Percentiles rank a stretch among this genome's conserved stretches.
Evolutionary conservation across 208 protist species (phyloP).

Genomic region (Trypanosoma mega): DNA sequence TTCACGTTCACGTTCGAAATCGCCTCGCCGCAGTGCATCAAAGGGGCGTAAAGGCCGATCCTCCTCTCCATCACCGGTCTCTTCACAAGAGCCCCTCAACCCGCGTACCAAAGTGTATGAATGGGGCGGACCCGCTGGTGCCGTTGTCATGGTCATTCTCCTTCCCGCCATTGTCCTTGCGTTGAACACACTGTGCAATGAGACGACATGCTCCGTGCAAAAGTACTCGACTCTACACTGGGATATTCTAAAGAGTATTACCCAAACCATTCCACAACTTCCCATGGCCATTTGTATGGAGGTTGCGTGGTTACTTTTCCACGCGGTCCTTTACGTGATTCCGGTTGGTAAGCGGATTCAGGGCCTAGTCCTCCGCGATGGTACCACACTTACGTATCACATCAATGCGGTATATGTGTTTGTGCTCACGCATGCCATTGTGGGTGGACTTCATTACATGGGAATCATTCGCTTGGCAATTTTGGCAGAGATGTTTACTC

Average conservation of each 20-base stretch:
- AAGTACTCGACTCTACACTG: slow-evolving; percentile 23
- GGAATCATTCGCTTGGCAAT: slow-evolving; percentile 40
- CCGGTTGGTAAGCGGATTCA: slow-evolving; percentile 67
- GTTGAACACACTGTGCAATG: slow-evolving; percentile 60
- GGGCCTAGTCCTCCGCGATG: slow-evolving; percentile 62
- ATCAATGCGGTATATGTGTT: slow-evolving; percentile 86
- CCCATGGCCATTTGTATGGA: slow-evolving; percentile 54
- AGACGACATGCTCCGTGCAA: slow-evolving; percentile 29
- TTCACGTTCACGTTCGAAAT: slow-evolving; percentile 15
- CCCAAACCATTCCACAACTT: slow-evolving; percentile 35
- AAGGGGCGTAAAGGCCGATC: background rate
- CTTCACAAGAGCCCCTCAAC: slow-evolving; percentile 37
- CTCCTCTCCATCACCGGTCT: background rate
- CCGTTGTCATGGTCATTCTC: slow-evolving; percentile 43
- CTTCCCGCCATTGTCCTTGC: slow-evolving; percentile 59
- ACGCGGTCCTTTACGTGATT: slow-evolving; percentile 66
- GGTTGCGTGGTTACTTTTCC: slow-evolving; percentile 57
- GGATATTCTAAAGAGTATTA: slow-evolving; percentile 13
- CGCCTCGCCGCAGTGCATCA: slow-evolving; percentile 3
- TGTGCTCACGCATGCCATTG: slow-evolving; percentile 46
- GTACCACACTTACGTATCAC: slow-evolving; percentile 64
- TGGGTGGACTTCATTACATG: slow-evolving; percentile 45
- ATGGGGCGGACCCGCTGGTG: slow-evolving; percentile 77
- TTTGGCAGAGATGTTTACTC: slow-evolving; percentile 57
- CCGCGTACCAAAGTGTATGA: slow-evolving; percentile 62